Evolutionary conservation across 441 rosid genomes (phyloP).

Genomic region (Oxalis stricta): DNA sequence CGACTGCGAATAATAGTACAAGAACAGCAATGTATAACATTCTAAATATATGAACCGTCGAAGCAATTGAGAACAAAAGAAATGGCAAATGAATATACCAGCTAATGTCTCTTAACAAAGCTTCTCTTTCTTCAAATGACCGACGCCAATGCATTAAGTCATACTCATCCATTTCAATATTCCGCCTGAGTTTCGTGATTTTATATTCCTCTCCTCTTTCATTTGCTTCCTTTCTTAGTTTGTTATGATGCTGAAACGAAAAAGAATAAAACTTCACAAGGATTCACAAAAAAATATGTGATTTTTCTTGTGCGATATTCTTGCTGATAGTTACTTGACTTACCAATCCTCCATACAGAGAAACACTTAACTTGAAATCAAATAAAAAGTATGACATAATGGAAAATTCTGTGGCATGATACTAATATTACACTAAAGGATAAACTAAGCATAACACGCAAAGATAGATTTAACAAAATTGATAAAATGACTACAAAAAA

Average conservation of each 20-base stretch:
- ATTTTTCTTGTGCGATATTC: no score
- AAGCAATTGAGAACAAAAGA: not conserved
- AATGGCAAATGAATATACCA: constrained; percentile 27
- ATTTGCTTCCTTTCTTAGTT: constrained; percentile 50
- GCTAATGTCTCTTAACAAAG: constrained; percentile 89
- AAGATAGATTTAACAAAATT: not conserved
- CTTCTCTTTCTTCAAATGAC: constrained; percentile 88
- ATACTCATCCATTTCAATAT: constrained; percentile 91
- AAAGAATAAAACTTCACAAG: not conserved
- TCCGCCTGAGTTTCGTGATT: constrained; percentile 55
- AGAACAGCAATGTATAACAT: no score
- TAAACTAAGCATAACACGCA: no score
- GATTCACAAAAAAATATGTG: not conserved
- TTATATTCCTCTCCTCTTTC: constrained; percentile 74
- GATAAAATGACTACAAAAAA: not conserved
- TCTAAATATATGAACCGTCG: not conserved
- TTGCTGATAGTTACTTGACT: no score
- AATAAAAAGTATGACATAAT: no score
- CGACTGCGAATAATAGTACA: constrained; percentile 36
- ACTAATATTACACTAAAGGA: no score
- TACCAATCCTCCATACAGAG: no score
- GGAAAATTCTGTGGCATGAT: no score
- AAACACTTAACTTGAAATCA: no score
- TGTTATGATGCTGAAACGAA: constrained; percentile 49
- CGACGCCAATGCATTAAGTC: constrained; percentile 82